Conservation (phyloP, 257 asterid species). For the Rhazya stricta region DNA sequence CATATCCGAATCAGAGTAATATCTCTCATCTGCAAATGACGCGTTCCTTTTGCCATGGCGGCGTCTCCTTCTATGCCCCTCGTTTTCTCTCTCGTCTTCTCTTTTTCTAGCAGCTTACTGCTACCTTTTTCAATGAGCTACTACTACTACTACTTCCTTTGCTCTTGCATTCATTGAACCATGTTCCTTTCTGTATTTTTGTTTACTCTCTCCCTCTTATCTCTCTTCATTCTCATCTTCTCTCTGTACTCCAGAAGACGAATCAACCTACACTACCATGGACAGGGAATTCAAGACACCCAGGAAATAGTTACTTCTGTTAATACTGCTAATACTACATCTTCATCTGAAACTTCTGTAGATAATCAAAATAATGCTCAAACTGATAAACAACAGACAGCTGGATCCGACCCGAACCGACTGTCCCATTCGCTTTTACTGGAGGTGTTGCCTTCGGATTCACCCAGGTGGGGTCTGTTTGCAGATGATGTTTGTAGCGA, state of each 20-base stretch:
- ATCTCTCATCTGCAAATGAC: background rate
- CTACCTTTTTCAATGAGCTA: constrained; percentile 21
- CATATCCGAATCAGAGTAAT: background rate
- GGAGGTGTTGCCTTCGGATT: constrained; percentile 57
- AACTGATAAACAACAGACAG: background rate
- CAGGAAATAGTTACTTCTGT: constrained; percentile 22
- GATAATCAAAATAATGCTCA: constrained; percentile 7
- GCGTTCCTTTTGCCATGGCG: constrained; percentile 36
- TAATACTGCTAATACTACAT: background rate
- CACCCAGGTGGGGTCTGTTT: constrained; percentile 47
- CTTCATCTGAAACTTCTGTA: constrained; percentile 24
- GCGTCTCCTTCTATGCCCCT: constrained; percentile 35
- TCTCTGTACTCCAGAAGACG: constrained; percentile 33
- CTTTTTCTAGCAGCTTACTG: constrained; percentile 17
- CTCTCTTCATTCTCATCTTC: constrained; percentile 37
- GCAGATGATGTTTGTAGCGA: constrained; percentile 32
- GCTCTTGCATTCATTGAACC: constrained; percentile 10
- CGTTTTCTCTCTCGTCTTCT: background rate
- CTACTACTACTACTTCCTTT: constrained; percentile 11
- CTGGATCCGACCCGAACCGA: constrained; percentile 36
- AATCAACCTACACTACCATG: constrained; percentile 12
- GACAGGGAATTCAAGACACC: constrained; percentile 9
- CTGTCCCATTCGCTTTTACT: constrained; percentile 43
- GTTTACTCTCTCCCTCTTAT: constrained; percentile 31
- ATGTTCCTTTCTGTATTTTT: constrained; percentile 14